A percentile compares a stretch with the other conserved stretches of the same genome.
Conservation (phyloP, 1,284 basidiomycete genomes). For the Trametes sp. region DNA sequence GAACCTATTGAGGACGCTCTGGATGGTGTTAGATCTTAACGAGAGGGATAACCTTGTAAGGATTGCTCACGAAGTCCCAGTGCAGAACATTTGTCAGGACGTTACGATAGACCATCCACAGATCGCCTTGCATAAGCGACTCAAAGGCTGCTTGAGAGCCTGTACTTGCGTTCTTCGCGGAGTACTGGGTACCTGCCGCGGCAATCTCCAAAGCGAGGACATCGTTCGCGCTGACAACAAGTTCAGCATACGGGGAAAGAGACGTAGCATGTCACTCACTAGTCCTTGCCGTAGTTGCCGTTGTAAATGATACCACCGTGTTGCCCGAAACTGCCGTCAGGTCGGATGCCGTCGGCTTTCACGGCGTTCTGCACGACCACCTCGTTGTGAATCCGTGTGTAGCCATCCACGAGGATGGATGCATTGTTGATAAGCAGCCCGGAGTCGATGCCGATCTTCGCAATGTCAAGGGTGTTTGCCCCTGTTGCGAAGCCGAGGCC, state of each 20-base stretch:
- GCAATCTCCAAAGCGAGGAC: conserved; percentile 58
- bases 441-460: conserved; percentile 61
- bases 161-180: conserved; percentile 45
- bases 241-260: neutral
- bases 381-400: conserved; percentile 55
- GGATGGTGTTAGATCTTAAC: conserved; percentile 1
- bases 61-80: conserved; percentile 69
- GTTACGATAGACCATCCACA: conserved; percentile 76
- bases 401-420: conserved; percentile 56
- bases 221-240: conserved; percentile 52
- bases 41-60: neutral
- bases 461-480: conserved; percentile 67
- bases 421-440: conserved; percentile 54
- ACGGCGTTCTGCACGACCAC: conserved; percentile 53
- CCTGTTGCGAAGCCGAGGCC: conserved; percentile 61
- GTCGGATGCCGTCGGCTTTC: conserved; percentile 64
- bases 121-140: conserved; percentile 56
- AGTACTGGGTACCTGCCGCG: conserved; percentile 60
- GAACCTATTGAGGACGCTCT: conserved; percentile 69
- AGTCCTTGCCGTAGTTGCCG: conserved; percentile 72
- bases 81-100: conserved; percentile 60
- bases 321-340: conserved; percentile 71
- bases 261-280: conserved; percentile 45
- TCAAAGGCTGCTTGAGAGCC: conserved; percentile 53
- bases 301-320: conserved; percentile 69